These are phyloP conservation scores for Puccinia horiana DNA, from an alignment of 1,284 basidiomycete species.

Conservation along the genomic window DNA sequence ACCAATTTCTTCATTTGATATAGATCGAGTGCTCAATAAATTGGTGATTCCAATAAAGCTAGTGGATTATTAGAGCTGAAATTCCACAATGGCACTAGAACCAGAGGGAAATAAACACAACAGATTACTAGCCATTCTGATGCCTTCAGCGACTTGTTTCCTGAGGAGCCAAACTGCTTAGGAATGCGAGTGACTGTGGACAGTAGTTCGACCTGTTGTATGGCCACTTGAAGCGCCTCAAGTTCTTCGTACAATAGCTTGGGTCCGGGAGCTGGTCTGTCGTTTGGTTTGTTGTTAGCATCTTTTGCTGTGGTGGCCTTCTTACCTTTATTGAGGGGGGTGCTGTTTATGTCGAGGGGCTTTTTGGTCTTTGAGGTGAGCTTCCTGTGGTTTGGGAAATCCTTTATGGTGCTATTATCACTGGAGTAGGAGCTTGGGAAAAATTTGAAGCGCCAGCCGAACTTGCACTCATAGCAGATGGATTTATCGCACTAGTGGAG, in stretches of 20 bases:
- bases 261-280: background rate
- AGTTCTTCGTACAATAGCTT: constrained; percentile 22
- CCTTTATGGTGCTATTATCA: background rate
- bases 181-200: constrained; percentile 17
- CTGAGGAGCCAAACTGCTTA: constrained; percentile 1
- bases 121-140: constrained; percentile 19
- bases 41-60: constrained; percentile 18
- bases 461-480: background rate
- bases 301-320: background rate
- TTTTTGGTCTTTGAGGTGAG: background rate
- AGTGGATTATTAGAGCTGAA: constrained; percentile 7
- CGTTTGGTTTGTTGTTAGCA: background rate
- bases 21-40: constrained; percentile 10
- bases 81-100: constrained; percentile 12
- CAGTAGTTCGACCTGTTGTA: background rate
- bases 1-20: constrained; percentile 1
- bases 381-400: background rate
- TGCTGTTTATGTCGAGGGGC: background rate
- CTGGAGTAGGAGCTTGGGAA: constrained; percentile 14
- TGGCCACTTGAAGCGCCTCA: constrained; percentile 5
- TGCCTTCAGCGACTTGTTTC: constrained; percentile 23
- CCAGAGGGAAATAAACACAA: constrained; percentile 15
- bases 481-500: background rate
- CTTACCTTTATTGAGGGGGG: background rate
- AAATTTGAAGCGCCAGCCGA: background rate